phyloP scores from a whole-genome alignment of 495 filamentous ascomycete genomes.

The Daldinia loculata region DNA sequence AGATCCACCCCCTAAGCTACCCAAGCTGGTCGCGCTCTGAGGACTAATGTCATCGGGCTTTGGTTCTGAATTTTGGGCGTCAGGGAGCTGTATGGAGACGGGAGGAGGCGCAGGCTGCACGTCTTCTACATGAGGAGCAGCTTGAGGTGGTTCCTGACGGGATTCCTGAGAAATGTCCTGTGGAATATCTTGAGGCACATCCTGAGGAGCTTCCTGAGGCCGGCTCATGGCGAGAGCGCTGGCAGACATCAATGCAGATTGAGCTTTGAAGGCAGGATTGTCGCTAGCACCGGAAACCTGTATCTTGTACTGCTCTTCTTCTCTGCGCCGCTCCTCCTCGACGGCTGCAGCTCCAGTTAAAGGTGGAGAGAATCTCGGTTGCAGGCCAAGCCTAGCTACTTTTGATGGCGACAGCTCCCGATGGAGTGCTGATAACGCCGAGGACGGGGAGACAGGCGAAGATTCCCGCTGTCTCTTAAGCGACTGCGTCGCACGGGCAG shows the following conservation, averaged over 20 bases:
- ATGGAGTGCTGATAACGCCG: constrained; percentile 47
- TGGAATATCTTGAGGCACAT: constrained; percentile 34
- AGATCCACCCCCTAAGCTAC: constrained; percentile 48
- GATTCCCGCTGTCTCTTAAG: constrained; percentile 61
- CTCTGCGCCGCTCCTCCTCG: constrained; percentile 61
- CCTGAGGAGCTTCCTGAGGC: constrained; percentile 51
- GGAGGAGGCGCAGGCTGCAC: constrained; percentile 35
- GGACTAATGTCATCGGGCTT: constrained; percentile 51
- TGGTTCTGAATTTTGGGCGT: constrained; percentile 41
- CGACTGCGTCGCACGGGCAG: constrained; percentile 48
- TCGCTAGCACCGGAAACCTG: constrained; percentile 53
- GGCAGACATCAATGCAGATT: constrained; percentile 64
- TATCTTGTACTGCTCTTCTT: constrained; percentile 57
- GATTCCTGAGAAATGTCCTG: constrained; percentile 31
- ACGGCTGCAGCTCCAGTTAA: constrained; percentile 65
- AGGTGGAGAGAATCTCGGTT: constrained; percentile 58
- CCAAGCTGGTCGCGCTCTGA: constrained; percentile 50
- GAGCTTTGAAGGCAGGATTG: constrained; percentile 62
- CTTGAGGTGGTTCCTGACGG: constrained; percentile 22
- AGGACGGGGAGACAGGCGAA: constrained; percentile 52
- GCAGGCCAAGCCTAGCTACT: constrained; percentile 57
- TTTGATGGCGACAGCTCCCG: constrained; percentile 60
- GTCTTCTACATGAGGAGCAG: constrained; percentile 35
- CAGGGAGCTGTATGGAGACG: constrained; percentile 48
- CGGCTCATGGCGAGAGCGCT: constrained; percentile 61